A percentile compares a stretch with the other conserved stretches of the same genome.
These are phyloP conservation scores for Astrothelium macrocarpum DNA, from an alignment of 495 filamentous ascomycete species.

Conservation along the genomic window DNA sequence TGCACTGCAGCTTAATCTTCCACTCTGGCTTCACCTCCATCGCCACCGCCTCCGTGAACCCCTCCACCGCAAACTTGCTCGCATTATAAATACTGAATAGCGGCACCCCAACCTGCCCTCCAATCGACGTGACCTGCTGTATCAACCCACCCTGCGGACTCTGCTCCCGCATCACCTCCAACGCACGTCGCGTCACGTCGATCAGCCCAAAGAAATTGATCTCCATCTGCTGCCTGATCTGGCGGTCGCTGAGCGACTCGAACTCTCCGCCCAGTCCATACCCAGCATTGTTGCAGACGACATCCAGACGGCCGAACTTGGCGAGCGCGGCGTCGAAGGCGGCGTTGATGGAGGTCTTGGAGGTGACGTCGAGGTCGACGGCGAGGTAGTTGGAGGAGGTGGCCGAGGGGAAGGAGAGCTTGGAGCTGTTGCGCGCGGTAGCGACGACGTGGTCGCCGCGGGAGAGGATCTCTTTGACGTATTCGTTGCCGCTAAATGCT, in stretches of 20 bases:
- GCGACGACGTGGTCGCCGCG: slow-evolving; percentile 32
- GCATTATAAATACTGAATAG: slow-evolving; percentile 34
- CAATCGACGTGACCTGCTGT: slow-evolving; percentile 38
- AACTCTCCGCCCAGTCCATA: slow-evolving; percentile 31
- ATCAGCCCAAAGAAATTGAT: slow-evolving; percentile 34
- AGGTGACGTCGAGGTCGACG: slow-evolving; percentile 30
- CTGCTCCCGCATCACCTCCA: slow-evolving; percentile 35
- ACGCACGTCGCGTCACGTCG: slow-evolving; percentile 35
- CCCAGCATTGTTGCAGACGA: slow-evolving; percentile 33
- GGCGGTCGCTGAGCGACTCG: slow-evolving; percentile 25
- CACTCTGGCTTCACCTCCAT: slow-evolving; percentile 33
- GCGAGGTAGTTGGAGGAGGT: slow-evolving; percentile 20
- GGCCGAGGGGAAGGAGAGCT: slow-evolving; percentile 18
- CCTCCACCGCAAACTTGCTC: slow-evolving; percentile 35
- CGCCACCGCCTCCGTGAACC: slow-evolving; percentile 29
- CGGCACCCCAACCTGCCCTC: slow-evolving; percentile 33
- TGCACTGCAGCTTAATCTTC: slow-evolving; percentile 29
- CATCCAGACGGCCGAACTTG: slow-evolving; percentile 31
- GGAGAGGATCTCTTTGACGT: slow-evolving; percentile 25
- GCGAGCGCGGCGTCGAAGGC: slow-evolving; percentile 29
- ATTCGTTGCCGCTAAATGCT: slow-evolving; percentile 27
- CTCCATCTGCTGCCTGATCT: slow-evolving; percentile 32
- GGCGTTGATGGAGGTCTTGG: slow-evolving; percentile 20
- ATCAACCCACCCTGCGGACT: slow-evolving; percentile 35
- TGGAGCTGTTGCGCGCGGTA: slow-evolving; percentile 29